These are phyloP conservation scores for Tagetes patula DNA, from an alignment of 129 eudicot genomes.

Conservation along the genomic window DNA sequence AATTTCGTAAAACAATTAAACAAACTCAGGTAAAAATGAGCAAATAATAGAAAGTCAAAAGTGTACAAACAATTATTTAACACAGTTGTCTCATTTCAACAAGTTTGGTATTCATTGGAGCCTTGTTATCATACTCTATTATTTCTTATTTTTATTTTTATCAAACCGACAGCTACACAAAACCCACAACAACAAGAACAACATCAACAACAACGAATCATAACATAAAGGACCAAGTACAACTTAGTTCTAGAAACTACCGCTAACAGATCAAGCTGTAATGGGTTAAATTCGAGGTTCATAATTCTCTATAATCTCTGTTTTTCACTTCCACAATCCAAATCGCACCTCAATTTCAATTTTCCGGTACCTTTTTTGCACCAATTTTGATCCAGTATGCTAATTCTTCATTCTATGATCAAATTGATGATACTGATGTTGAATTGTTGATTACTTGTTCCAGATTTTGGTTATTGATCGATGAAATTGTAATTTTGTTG, in stretches of 20 bases:
- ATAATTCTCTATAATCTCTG: background rate
- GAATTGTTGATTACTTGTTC: background rate
- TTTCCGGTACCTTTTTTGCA: conserved; percentile 13
- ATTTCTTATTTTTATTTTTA: conserved; percentile 2
- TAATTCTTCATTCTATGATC: conserved; percentile 9
- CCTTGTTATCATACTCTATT: no score
- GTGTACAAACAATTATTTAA: conserved; percentile 5
- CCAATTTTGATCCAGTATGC: background rate
- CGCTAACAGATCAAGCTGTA: conserved; percentile 32
- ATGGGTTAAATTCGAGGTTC: conserved; percentile 39
- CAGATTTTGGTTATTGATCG: background rate
- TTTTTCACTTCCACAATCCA: background rate
- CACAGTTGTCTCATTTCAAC: conserved; percentile 30
- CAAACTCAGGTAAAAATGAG: no score
- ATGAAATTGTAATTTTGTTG: conserved; percentile 17
- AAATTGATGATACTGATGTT: background rate
- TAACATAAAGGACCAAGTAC: conserved; percentile 5
- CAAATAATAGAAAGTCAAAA: background rate
- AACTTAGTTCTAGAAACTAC: conserved; percentile 24
- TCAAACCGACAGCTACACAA: conserved; percentile 30
- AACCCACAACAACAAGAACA: background rate
- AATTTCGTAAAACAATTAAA: no score
- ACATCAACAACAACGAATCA: conserved; percentile 14
- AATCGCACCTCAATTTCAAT: conserved; percentile 28
- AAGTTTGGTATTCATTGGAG: conserved; percentile 19